These are phyloP conservation scores for Scytalidium lignicola DNA, from an alignment of 2,329 filamentous ascomycete species.

Conservation along the genomic window DNA sequence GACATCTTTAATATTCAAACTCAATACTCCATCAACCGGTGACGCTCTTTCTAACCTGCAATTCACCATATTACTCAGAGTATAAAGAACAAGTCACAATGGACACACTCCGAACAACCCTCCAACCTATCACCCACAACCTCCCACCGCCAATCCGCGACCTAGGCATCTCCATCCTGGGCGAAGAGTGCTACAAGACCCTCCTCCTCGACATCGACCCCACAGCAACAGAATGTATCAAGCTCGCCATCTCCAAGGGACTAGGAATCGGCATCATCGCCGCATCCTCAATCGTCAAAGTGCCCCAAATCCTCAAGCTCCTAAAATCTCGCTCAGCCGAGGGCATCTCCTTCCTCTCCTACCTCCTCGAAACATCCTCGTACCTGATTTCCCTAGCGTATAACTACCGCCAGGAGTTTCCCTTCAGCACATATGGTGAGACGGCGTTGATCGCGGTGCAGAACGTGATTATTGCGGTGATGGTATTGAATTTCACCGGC, in stretches of 20 bases:
- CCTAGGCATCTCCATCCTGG: conserved; percentile 73
- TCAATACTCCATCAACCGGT: too few relatives aligned
- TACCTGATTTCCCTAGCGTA: conserved; percentile 90
- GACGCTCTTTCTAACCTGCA: too few relatives aligned
- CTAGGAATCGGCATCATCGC: conserved; percentile 91
- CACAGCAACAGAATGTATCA: conserved; percentile 72
- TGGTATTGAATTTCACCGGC: conserved; percentile 81
- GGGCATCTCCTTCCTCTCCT: conserved; percentile 84
- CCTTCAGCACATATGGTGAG: conserved; percentile 96
- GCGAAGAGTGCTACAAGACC: conserved; percentile 76
- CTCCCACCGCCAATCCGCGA: conserved; percentile 72
- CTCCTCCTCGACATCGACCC: conserved; percentile 82
- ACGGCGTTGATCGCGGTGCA: conserved; percentile 87
- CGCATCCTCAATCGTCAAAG: conserved; percentile 87
- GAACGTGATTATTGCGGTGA: conserved; percentile 81
- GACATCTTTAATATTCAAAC: too few relatives aligned
- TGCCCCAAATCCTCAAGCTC: conserved; percentile 94
- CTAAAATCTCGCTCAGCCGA: conserved; percentile 72
- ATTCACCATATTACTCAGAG: too few relatives aligned
- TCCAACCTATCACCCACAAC: conserved; percentile 65
- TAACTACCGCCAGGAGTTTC: conserved; percentile 84
- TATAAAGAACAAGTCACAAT: conserved; percentile 34
- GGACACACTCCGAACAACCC: conserved; percentile 55
- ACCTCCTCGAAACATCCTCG: conserved; percentile 83
- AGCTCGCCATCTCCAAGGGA: conserved; percentile 85